Conservation (phyloP, 768 basidiomycete species). For the Mycena olivaceomarginata region DNA sequence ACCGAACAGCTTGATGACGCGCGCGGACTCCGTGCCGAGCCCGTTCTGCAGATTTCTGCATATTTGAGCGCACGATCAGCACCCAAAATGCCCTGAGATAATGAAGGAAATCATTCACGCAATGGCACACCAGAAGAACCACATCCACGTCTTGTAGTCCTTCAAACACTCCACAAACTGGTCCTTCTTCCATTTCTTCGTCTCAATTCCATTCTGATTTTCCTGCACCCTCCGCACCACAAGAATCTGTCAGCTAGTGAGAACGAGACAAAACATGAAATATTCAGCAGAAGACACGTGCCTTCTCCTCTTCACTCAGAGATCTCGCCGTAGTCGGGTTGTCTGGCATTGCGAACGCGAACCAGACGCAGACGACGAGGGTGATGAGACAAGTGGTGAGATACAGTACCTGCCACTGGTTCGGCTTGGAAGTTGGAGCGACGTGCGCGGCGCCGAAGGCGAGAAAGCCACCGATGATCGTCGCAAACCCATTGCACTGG, state of each 20-base stretch:
- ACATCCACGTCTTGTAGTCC: constrained; percentile 12
- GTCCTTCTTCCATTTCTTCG: constrained; percentile 7
- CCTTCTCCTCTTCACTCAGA: constrained; percentile 10
- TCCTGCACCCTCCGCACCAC: constrained; percentile 6
- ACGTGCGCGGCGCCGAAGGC: constrained; percentile 1
- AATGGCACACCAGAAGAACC: constrained; percentile 11
- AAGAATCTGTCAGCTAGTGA: constrained; percentile 4
- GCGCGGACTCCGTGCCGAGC: constrained; percentile 9
- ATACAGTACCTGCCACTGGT: constrained; percentile 3
- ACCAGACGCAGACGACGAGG: constrained; percentile 3
- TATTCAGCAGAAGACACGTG: neutral
- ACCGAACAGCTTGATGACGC: constrained; percentile 12
- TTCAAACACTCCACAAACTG: constrained; percentile 8
- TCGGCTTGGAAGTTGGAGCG: constrained; percentile 10
- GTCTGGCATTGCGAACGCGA: constrained; percentile 8
- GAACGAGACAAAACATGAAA: constrained; percentile 8
- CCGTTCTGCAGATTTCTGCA: constrained; percentile 6
- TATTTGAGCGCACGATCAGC: constrained; percentile 6
- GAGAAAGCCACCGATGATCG: constrained; percentile 7
- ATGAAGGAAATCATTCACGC: constrained; percentile 5
- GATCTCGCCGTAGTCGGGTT: constrained; percentile 4
- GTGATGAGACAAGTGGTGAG: constrained; percentile 2
- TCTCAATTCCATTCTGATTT: constrained; percentile 10
- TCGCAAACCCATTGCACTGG: constrained; percentile 12
- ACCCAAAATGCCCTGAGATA: neutral